Evolutionary conservation across 371 early-diverging fungal species (phyloP).

Genomic region (Mortierella sp.): DNA sequence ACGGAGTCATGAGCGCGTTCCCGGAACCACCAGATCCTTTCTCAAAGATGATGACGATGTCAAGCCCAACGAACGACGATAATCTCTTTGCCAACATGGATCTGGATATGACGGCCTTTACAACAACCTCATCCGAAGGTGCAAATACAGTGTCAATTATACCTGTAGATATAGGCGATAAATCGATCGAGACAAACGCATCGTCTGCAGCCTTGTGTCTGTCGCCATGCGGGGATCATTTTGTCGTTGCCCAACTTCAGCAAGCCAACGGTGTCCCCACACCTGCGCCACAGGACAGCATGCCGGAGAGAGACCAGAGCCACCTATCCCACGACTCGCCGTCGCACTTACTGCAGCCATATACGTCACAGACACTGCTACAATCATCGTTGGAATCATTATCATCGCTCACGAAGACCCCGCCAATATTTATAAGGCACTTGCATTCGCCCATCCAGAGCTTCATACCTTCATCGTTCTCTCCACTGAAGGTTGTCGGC

Average conservation of each 20-base stretch:
- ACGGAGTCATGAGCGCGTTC: constrained; percentile 16
- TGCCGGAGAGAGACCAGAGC: constrained; percentile 9
- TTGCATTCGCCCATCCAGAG: constrained; percentile 34
- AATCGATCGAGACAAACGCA: not conserved
- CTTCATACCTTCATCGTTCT: constrained; percentile 48
- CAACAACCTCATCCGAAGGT: constrained; percentile 24
- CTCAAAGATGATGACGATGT: constrained; percentile 13
- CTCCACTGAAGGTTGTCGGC: constrained; percentile 43
- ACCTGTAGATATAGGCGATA: constrained; percentile 12
- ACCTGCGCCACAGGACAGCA: constrained; percentile 7
- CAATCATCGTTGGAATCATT: not conserved
- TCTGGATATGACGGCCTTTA: constrained; percentile 29
- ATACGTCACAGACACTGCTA: not conserved
- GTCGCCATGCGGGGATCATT: constrained; percentile 22
- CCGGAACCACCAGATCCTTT: constrained; percentile 22
- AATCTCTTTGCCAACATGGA: constrained; percentile 41
- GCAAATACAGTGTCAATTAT: constrained; percentile 21
- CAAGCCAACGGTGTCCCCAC: constrained; percentile 29
- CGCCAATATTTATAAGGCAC: constrained; percentile 27
- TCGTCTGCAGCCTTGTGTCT: not conserved
- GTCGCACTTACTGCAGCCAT: not conserved
- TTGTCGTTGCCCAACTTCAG: constrained; percentile 5
- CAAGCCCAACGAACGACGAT: constrained; percentile 30
- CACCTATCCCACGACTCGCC: not conserved
- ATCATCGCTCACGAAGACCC: constrained; percentile 5